Base-by-base conservation (phyloP, 2,329 filamentous ascomycete genomes). In the Fusarium nanum region DNA sequence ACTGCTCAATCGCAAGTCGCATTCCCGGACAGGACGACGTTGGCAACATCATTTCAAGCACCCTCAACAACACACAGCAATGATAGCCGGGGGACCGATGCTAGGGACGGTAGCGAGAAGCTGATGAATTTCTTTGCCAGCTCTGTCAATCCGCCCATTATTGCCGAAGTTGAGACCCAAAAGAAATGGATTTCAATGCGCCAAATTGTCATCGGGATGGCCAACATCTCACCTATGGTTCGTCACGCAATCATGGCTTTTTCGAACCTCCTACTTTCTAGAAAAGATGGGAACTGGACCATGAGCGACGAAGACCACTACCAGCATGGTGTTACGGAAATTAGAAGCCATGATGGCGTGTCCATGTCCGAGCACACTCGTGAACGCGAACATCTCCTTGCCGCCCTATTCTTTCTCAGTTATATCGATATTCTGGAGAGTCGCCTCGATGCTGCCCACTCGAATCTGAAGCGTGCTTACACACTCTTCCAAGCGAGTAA, bases 361-460 rank as follows among this genome's bases (percentile, higher is more conserved):
- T 50, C 71, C 8, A 73, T 79, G 62, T 61, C 58, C 4, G 63
- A 74, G n/a, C 76, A 81, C 27, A 80, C 74, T n/a, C 53, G 65
- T 7, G 65, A 73, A 9, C 68, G 82, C 6, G 81, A 85, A 63
- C 76, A 84, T 41, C 76, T 86, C 6, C 78, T 88, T 8, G 84
- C 84, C 3, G 80, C 85, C 1, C 72, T 87, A 11, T 88, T 88
- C 75, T 83, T 88, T 60, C 78, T 88, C 5, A 85, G 84, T 49
- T 88, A 87, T 63, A 83, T 85, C 23, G 85, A 87, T 64, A 81
- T 85, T 13, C 73, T 85, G 7, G 80, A 83, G 58, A 79, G 77
- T 12, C 76, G 78, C n/a, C 79, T 82, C 7, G 77, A 80, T 23
- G 78, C 81, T n/a, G 84, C 85, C 1, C 84, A 87, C 66, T 76